Base-by-base conservation (phyloP, 805 yeast genomes). In the Sugiyamaella valdiviana region DNA sequence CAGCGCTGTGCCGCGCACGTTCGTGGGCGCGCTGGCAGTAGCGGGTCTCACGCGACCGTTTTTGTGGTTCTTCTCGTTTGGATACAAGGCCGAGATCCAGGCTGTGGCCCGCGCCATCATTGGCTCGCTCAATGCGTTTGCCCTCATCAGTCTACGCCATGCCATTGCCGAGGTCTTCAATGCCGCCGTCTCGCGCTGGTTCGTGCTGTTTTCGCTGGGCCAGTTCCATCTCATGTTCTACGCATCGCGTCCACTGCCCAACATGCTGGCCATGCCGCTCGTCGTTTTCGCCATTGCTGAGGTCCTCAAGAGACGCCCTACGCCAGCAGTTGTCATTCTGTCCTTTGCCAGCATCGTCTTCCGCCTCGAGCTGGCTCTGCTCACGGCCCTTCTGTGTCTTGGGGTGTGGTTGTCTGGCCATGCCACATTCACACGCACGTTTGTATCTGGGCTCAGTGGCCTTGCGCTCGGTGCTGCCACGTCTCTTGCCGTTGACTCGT, bases 1-100 rank as follows among this genome's bases (percentile, higher is more conserved):
- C 0, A 97, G 97, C 1, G 90, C 73, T 1, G 96, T 91, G 6
- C 95, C 95, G 23, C 73, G 97, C 46, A 78, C 95, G 0, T 90
- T 89, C 59, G 60, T 86, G 10, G 95, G 95, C 1, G 75, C 93
- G 7, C 55, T 82, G 44, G 51, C 78, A 1, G 51, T 87, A 10
- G 72, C 86, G 0, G 60, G 60, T 0, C 39, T 80, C 1, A 63
- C 77, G 1, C 57, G 53, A 38, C 77, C 77, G 0, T 50, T 70
- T 12, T 50, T 49, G 39, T 17, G 54, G 5, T 26, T 55, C 10
- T 26, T 17, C 9, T 20, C 52, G 45, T 23, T 55, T 51, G 12
- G 70, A 2, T 38, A 78, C 7, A 79, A 79, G 53, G 49, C 78
- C 14, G 72, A 71, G 15, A 66, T 77, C 10, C 90, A 83, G 59